These are phyloP conservation scores for Choanephora cucurbitarum DNA, from an alignment of 371 early-diverging fungal species.

Conservation along the genomic window DNA sequence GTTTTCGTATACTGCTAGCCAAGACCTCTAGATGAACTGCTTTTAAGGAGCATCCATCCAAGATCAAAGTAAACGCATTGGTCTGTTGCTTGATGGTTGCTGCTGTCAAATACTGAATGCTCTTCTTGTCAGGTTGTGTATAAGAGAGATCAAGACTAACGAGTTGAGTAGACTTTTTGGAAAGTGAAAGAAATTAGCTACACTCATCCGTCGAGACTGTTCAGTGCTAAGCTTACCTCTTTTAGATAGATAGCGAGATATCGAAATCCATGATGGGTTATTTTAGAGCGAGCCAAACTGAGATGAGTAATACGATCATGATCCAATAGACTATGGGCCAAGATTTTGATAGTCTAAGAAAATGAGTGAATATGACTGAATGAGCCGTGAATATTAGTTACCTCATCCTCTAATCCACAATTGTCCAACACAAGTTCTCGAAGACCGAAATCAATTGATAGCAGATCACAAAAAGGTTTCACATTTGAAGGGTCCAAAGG, in stretches of 20 bases:
- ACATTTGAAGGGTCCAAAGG: conserved; percentile 36
- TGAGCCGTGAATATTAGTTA: conserved; percentile 13
- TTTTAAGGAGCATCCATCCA: conserved; percentile 62
- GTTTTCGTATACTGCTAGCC: conserved; percentile 54
- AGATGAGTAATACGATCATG: conserved; percentile 54
- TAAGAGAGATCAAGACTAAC: conserved; percentile 34
- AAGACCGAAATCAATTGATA: conserved; percentile 61
- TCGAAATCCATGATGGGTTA: conserved; percentile 60
- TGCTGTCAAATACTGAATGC: conserved; percentile 55
- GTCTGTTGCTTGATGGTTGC: conserved; percentile 34
- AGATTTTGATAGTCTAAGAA: conserved; percentile 59
- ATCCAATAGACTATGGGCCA: conserved; percentile 61
- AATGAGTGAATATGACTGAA: neutral
- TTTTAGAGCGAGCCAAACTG: conserved; percentile 54
- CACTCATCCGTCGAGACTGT: no score
- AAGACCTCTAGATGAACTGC: conserved; percentile 54
- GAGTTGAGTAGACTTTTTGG: conserved; percentile 28
- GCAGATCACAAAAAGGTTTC: conserved; percentile 63
- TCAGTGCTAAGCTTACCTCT: no score
- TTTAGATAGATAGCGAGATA: conserved; percentile 69
- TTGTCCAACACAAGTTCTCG: conserved; percentile 53
- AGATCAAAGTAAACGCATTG: conserved; percentile 41
- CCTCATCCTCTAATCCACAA: conserved; percentile 71
- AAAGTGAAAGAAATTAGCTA: no score
- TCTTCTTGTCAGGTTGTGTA: conserved; percentile 54